Base-by-base conservation (phyloP, 768 basidiomycete species). In the Mycena rebaudengoi region DNA sequence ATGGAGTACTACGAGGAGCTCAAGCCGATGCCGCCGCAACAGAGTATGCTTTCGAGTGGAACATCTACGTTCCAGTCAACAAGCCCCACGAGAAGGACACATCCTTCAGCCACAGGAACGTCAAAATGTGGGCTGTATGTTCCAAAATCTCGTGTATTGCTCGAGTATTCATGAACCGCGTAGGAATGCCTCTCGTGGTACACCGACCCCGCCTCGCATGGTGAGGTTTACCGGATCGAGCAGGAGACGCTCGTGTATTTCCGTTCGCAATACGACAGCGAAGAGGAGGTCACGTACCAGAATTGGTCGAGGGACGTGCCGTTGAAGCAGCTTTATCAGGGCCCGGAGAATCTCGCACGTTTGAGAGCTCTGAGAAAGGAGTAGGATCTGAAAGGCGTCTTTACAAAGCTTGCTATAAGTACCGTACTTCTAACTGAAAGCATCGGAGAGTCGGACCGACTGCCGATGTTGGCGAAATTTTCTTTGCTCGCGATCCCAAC, bases 231-330 rank as follows among this genome's bases (percentile, higher is more conserved):
- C 35, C 35, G 35, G 10, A 37, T 52, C 25, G 51, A 52, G 33
- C 35, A 52, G 51, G 35, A 52, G 21, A 25, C 25, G 5, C 21
- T 52, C 18, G 23, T 14, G 2, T 39, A 28, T 14, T 52, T 52
- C 35, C 51, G 35, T 21, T 52, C 35, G 23, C 51, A 52, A 6
- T 26, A 52, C 35, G 35, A 39, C 10, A 37, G 14, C 11, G 28
- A 4, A n/a, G n/a, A n/a, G 33, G 2, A 23, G 1, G 51, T 52
- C 23, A 52, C 35, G 16, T 52, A 52, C 51, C 51, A 52, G 51
- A 52, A 52, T 25, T 39, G 51, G 51, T 52, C 51, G 51, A 21
- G 35, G 14, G 35, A 52, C 26, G 51, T 52, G 51, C 35, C 35
- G 5, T 39, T 52, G 35, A 37, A 52, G 25, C 35, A 52, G 35